Evolutionary conservation across 1,284 basidiomycete species (phyloP), one percentile per base, ranked within the genome.

Genomic region (Pascua sp.): DNA sequence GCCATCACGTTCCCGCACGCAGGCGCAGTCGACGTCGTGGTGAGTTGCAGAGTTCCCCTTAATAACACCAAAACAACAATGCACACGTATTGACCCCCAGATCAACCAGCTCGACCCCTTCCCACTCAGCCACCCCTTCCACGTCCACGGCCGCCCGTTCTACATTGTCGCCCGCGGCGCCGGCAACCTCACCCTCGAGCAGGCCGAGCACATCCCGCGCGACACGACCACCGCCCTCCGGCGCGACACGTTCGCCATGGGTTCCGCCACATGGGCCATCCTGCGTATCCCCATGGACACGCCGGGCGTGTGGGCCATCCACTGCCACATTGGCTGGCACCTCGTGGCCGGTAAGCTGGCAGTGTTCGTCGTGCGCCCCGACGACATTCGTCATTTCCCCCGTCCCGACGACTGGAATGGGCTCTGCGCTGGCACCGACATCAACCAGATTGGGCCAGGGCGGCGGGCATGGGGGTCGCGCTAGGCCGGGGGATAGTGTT

Each of bases 51-150:
- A 2, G 15, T 17, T 2, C 15, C 13, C 40, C 16, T 13, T 4
- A 16, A 39, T 49, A 17, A 49, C 48, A 8, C 3, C 24, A 32
- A 32, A 32, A n/a, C n/a, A 32, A 32, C 24, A 32, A 32, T 32
- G 7, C 3, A 32, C 24, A 32, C 24, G 7, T 7, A 32, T 7
- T 32, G 66, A 67, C 47, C 55, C 68, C 38, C 59, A 68, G 41
- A 64, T 79, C 58, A 76, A 76, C 65, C 77, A 78, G 61, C 47
- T 69, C 10, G 74, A 75, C 49, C 46, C 38, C 0, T 59, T 56
- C 12, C n/a, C 18, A 17, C 18, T 50, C 16, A 59, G 70, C 10
- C 77, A 78, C 57, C 77, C 77, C 1, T 72, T 67, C 56, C 72
- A 74, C 55, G 55, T 72, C 11, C 71, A 71, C 61, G 65, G 62